Evolutionary conservation across 2,329 filamentous ascomycete genomes (phyloP), one percentile per base, ranked within the genome.

Genomic region (Xylaria multiplex): DNA sequence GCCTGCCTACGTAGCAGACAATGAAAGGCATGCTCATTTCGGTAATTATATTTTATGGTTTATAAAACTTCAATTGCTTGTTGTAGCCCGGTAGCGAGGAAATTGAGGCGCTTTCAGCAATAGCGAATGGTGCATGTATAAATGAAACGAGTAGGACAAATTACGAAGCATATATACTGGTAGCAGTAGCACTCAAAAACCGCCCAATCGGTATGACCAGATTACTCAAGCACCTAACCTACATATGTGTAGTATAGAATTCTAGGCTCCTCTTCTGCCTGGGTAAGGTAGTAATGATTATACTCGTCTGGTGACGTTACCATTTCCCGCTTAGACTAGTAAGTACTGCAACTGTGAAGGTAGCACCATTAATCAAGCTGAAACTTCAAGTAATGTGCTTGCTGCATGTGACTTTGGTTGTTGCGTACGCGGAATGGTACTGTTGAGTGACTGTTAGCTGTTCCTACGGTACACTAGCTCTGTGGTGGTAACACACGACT

Each of bases 281-380:
- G 4, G 4, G 37, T 14, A 40, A 14, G 37, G 11, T 13, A 40
- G 37, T 40, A 14, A 40, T 40, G 13, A 40, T 13, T 40, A 14
- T 14, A 40, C 37, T 40, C 4, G 11, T 40, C 37, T 40, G 27
- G 37, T 40, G 37, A 40, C 37, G 37, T 40, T 40, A 40, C 9
- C 37, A 40, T 40, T 14, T 40, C 37, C 30, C 32, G 35, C 30
- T 13, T 6, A 22, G 30, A 11, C 49, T 16, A 27, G 14, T 30
- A 37, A 24, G 35, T 43, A 30, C 42, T 30, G 37, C 13, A 16
- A 27, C 32, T 55, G 22, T 27, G 13, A 55, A 37, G 37, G 35
- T 55, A 53, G 22, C 37, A 55, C 53, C 9, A 43, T n/a, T 7
- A 43, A 55, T 55, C 6, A 43, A 55, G 53, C 53, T 55, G 53